phyloP scores from a whole-genome alignment of 1,284 basidiomycete genomes.

The Austroboletus novae-zelandiae region DNA sequence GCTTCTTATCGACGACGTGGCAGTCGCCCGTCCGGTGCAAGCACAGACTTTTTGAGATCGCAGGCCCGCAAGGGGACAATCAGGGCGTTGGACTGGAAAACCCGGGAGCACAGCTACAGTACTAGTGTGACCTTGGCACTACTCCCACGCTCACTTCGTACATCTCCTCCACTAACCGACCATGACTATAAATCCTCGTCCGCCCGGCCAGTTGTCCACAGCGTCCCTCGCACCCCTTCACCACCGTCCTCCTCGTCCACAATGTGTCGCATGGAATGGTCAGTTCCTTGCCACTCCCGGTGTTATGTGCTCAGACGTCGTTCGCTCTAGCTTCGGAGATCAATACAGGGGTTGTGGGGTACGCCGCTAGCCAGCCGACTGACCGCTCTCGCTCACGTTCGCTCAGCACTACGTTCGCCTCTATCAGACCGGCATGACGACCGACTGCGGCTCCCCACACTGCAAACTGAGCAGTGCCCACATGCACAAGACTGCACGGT shows the following conservation, averaged over 20 bases:
- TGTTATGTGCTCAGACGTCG: constrained; percentile 3
- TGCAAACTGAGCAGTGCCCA: constrained; percentile 46
- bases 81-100: constrained; percentile 19
- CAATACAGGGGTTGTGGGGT: constrained; percentile 65
- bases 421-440: constrained; percentile 45
- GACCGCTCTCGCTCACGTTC: constrained; percentile 5
- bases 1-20: constrained; percentile 31
- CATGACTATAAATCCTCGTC: not conserved
- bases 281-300: constrained; percentile 10
- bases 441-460: constrained; percentile 40
- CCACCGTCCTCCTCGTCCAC: not conserved
- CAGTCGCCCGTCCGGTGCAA: constrained; percentile 12
- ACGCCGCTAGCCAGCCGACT: constrained; percentile 8
- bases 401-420: constrained; percentile 55
- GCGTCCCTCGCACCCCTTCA: no score
- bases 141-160: constrained; percentile 37
- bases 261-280: constrained; percentile 50
- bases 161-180: not conserved
- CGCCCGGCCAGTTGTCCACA: no score
- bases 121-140: constrained; percentile 2
- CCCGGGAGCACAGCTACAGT: constrained; percentile 20
- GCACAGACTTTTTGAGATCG: constrained; percentile 23
- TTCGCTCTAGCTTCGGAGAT: constrained; percentile 50
- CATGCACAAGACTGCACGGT: constrained; percentile 42
- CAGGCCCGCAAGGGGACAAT: constrained; percentile 26